Conservation (phyloP, 495 filamentous ascomycete genomes). For the Aspergillus saccharolyticus region DNA sequence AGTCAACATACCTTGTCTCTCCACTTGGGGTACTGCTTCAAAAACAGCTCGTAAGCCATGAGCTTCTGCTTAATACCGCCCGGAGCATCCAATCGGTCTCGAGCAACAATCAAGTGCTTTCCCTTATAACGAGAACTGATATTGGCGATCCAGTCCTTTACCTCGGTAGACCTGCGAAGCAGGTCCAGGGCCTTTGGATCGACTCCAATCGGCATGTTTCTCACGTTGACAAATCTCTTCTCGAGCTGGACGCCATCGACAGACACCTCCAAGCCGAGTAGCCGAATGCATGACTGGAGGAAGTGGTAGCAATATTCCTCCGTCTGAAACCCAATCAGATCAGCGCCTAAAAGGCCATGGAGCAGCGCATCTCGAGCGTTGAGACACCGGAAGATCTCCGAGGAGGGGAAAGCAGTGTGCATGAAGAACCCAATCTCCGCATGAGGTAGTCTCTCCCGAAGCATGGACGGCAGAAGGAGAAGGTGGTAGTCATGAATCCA, state of each 20-base stretch:
- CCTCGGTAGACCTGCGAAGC: slow-evolving; percentile 64
- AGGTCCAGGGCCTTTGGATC: slow-evolving; percentile 69
- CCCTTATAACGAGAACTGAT: slow-evolving; percentile 75
- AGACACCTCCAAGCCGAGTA: slow-evolving; percentile 80
- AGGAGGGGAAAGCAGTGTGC: slow-evolving; percentile 91
- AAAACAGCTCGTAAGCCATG: slow-evolving; percentile 85
- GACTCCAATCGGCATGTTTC: slow-evolving; percentile 63
- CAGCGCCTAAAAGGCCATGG: slow-evolving; percentile 85
- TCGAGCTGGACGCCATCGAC: slow-evolving; percentile 85
- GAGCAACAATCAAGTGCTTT: slow-evolving; percentile 83
- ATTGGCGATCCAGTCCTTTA: slow-evolving; percentile 69
- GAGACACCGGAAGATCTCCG: slow-evolving; percentile 91
- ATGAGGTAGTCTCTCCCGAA: slow-evolving; percentile 77
- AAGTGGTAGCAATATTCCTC: slow-evolving; percentile 90
- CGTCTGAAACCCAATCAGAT: slow-evolving; percentile 87
- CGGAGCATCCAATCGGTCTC: slow-evolving; percentile 88
- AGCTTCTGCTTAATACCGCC: slow-evolving; percentile 89
- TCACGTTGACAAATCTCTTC: slow-evolving; percentile 83
- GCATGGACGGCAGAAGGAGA: slow-evolving; percentile 78
- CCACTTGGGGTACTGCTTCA: slow-evolving; percentile 89
- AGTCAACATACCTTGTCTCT: slow-evolving; percentile 53
- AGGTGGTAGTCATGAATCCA: slow-evolving; percentile 97
- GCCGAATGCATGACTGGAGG: slow-evolving; percentile 83
- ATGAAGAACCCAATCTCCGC: slow-evolving; percentile 94
- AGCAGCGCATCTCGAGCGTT: slow-evolving; percentile 78